Percentiles rank a stretch among this genome's conserved stretches.
Conservation (phyloP, 2,329 filamentous ascomycete species). For the Hypomyces rosellus region DNA sequence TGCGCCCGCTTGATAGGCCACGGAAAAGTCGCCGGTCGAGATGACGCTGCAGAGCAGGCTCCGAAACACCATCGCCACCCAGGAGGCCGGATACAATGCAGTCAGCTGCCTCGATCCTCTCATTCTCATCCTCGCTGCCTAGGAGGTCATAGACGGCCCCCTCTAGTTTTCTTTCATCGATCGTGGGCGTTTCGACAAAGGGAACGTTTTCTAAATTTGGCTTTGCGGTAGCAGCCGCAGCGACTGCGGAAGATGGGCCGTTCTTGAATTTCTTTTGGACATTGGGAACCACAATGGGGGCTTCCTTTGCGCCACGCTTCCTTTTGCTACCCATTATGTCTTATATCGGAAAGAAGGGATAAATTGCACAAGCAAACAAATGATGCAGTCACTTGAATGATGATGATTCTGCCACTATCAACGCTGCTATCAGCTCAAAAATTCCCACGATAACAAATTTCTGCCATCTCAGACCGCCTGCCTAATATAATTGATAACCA, state of each 20-base stretch:
- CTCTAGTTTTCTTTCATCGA: slow-evolving; percentile 52
- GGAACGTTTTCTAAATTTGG: slow-evolving; percentile 28
- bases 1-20: slow-evolving; percentile 83
- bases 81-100: slow-evolving; percentile 52
- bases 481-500: neutral
- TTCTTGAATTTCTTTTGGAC: slow-evolving; percentile 28
- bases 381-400: neutral
- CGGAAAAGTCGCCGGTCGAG: slow-evolving; percentile 68
- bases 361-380: slow-evolving; percentile 4
- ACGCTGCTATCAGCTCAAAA: slow-evolving; percentile 3
- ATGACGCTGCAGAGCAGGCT: slow-evolving; percentile 51
- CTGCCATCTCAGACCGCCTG: slow-evolving; percentile 7
- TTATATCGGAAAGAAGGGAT: slow-evolving; percentile 10
- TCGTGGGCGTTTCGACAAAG: slow-evolving; percentile 47
- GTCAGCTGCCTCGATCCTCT: slow-evolving; percentile 53
- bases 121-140: slow-evolving; percentile 50
- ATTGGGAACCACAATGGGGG: slow-evolving; percentile 19
- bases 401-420: slow-evolving; percentile 1
- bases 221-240: slow-evolving; percentile 17
- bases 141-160: slow-evolving; percentile 55
- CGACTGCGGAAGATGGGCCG: slow-evolving; percentile 16
- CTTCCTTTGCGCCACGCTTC: slow-evolving; percentile 29
- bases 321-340: slow-evolving; percentile 29
- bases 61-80: slow-evolving; percentile 41
- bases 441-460: slow-evolving; percentile 12